These are phyloP conservation scores for Backusella tuberculispora DNA, from an alignment of 192 early-diverging fungal species.

Conservation along the genomic window DNA sequence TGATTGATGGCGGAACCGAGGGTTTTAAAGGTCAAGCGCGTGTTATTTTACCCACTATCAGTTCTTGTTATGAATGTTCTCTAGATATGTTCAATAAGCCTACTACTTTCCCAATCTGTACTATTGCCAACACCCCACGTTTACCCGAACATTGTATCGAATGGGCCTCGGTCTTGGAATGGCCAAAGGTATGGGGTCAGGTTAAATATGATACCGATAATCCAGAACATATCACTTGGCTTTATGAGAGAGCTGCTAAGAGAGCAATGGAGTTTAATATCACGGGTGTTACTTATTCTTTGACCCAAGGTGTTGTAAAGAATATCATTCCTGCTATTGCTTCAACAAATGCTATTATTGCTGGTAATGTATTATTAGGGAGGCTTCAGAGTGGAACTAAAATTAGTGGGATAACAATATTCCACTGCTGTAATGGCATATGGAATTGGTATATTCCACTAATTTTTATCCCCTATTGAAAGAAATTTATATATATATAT, in stretches of 20 bases:
- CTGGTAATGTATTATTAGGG: constrained; percentile 45
- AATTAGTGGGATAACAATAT: too few species aligned
- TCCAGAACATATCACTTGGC: constrained; percentile 77
- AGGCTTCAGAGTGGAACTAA: too few species aligned
- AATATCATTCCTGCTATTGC: constrained; percentile 98
- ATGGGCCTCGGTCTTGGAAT: constrained; percentile 93
- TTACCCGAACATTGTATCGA: constrained; percentile 99
- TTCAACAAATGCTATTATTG: constrained; percentile 84
- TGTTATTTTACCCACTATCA: constrained; percentile 84
- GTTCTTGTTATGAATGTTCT: constrained; percentile 96
- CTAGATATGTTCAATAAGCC: constrained; percentile 91
- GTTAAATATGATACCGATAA: constrained; percentile 78
- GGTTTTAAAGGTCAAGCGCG: constrained; percentile 94
- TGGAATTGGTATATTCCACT: too few species aligned
- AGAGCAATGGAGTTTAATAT: constrained; percentile 88
- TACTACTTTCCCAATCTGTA: constrained; percentile 93
- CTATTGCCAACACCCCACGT: constrained; percentile 97
- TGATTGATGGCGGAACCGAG: constrained; percentile 97
- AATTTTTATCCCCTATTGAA: too few species aligned
- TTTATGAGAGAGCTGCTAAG: constrained; percentile 64
- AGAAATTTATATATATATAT: too few species aligned
- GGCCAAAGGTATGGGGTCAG: constrained; percentile 73
- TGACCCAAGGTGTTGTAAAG: constrained; percentile 97
- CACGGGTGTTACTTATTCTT: constrained; percentile 82
- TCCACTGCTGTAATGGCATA: too few species aligned